Evolutionary conservation across 2,329 filamentous ascomycete genomes (phyloP), one percentile per base, ranked within the genome.

Genomic region (Pseudogymnoascus pannorum): DNA sequence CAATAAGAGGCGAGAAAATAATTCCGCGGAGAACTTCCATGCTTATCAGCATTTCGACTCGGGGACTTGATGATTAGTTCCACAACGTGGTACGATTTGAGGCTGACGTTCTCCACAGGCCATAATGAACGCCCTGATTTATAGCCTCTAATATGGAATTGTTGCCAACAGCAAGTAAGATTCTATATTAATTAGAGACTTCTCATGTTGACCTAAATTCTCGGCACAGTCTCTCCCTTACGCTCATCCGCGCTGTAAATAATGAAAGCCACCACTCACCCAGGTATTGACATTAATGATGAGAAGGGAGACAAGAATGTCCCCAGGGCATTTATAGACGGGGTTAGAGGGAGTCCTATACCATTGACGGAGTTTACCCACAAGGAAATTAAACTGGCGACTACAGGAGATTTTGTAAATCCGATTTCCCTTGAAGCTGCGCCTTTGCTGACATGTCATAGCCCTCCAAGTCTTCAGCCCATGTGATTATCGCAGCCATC

Each of bases 401-500:
- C 7, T 26, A 26, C 22, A 5, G 42, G 26, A 2, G 42, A 26
- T 26, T 48, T 26, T 48, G 42, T 48, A 9, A 26, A 26, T 48
- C 8, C 3, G 6, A 14, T 26, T 26, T 9, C n/a, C 22, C 14
- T 7, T 1, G 3, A n/a, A 7, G 6, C 26, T 48, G 12, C n/a
- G 22, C n/a, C 14, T 14, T 4, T 48, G 14, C 22, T 48, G 11
- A 48, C 22, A 9, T 16, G 16, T 26, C 42, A 26, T 9, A 48
- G 42, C 12, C 14, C 14, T 8, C 22, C 14, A 2, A 48, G 42
- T 48, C 42, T 26, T 22, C 42, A 26, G 20, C n/a, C 11, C 42
- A n/a, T 16, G 42, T 48, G 4, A 29, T 51, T 16, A 11, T 51
- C 14, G 38, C 38, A 42, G 38, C 18, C 9, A 75, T 73, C 54